A percentile compares a stretch with the other conserved stretches of the same genome.
Evolutionary conservation across 805 yeast genomes (phyloP).

Genomic region (Saccharomycopsis sp.): DNA sequence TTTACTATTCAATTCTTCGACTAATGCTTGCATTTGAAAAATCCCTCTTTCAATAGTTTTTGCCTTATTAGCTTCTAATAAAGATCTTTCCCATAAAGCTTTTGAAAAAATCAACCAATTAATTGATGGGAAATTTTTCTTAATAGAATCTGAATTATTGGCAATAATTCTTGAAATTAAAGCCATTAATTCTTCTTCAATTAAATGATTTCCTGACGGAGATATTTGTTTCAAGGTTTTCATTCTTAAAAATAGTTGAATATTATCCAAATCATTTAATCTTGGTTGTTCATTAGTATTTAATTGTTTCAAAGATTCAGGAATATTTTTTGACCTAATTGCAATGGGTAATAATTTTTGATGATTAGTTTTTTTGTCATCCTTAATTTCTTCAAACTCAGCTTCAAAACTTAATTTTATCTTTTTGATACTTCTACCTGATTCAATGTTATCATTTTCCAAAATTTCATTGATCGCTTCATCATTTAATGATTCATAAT

Average conservation of each 20-base stretch:
- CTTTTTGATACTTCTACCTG: slow-evolving; percentile 3
- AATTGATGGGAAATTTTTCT: slow-evolving; percentile 28
- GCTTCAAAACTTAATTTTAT: slow-evolving; percentile 22
- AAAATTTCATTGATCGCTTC: slow-evolving; percentile 34
- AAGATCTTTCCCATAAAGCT: slow-evolving; percentile 83
- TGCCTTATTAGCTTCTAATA: slow-evolving; percentile 68
- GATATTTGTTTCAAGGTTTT: slow-evolving; percentile 55
- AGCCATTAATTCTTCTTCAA: slow-evolving; percentile 77
- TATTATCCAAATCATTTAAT: slow-evolving; percentile 55
- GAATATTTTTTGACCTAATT: slow-evolving; percentile 50
- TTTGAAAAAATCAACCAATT: slow-evolving; percentile 76
- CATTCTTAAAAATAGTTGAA: slow-evolving; percentile 64
- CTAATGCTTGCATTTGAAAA: slow-evolving; percentile 82
- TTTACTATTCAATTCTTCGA: slow-evolving; percentile 74
- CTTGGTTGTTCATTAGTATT: slow-evolving; percentile 82
- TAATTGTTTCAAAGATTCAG: slow-evolving; percentile 36
- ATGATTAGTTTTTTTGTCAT: slow-evolving; percentile 18
- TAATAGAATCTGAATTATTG: slow-evolving; percentile 26
- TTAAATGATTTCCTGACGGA: slow-evolving; percentile 60
- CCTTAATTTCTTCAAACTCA: slow-evolving; percentile 28
- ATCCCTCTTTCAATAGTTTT: slow-evolving; percentile 91
- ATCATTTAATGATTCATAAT: slow-evolving; percentile 49
- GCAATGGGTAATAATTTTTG: slow-evolving; percentile 53
- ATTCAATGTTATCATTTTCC: slow-evolving; percentile 20
- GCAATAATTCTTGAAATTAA: slow-evolving; percentile 57